Conservation (phyloP, 805 yeast species). For the Cyberlindnera mississippiensis region DNA sequence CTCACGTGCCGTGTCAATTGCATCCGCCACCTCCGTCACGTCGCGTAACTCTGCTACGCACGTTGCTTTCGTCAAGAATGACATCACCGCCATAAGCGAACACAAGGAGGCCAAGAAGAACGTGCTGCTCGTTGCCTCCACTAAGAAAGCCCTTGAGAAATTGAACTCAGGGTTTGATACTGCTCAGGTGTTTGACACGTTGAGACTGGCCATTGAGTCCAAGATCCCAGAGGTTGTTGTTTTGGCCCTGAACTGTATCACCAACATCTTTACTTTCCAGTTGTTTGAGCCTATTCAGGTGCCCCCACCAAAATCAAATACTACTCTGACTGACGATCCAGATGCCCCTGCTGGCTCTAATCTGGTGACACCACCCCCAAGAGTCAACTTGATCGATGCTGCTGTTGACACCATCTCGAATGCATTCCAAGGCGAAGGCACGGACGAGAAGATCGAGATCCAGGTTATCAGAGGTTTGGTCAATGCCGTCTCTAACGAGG, state of each 20-base stretch:
- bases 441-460: constrained; percentile 83
- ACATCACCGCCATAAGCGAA: constrained; percentile 52
- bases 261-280: constrained; percentile 85
- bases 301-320: constrained; percentile 37
- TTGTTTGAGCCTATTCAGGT: constrained; percentile 60
- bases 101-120: constrained; percentile 59
- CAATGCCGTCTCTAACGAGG: constrained; percentile 79
- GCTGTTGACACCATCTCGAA: constrained; percentile 81
- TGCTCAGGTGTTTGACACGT: constrained; percentile 66
- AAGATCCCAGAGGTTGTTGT: constrained; percentile 61
- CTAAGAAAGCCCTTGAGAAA: constrained; percentile 30
- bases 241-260: constrained; percentile 77
- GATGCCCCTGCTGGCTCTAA: constrained; percentile 18
- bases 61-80: constrained; percentile 44
- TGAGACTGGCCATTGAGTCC: constrained; percentile 71
- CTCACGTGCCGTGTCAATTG: constrained; percentile 19
- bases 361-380: constrained; percentile 50
- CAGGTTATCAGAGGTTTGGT: constrained; percentile 91
- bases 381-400: constrained; percentile 64
- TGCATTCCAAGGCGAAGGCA: constrained; percentile 88
- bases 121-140: constrained; percentile 31
- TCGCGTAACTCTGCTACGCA: constrained; percentile 30
- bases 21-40: constrained; percentile 18
- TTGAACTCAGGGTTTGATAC: constrained; percentile 38
- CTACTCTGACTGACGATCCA: constrained; percentile 19